Conservation (phyloP, 2,329 filamentous ascomycete species). For the Trichoderma pleuroti region DNA sequence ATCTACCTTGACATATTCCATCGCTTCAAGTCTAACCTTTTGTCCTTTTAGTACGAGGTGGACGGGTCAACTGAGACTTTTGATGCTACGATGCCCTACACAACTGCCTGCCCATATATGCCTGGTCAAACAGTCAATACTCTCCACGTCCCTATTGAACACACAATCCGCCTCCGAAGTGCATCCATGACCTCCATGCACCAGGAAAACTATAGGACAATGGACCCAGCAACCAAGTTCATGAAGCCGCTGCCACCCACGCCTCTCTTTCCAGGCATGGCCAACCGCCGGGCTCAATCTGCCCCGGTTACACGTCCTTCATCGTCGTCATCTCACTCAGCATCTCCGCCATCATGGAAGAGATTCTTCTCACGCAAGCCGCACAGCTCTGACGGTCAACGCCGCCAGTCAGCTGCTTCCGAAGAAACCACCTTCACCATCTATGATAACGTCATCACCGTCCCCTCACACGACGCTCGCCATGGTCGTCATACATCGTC, state of each 20-base stretch:
- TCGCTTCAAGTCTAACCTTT: neutral
- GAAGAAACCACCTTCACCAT: conserved; percentile 25
- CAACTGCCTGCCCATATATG: conserved; percentile 76
- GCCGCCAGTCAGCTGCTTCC: neutral
- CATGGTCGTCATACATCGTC: conserved; percentile 13
- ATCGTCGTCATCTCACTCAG: conserved; percentile 45
- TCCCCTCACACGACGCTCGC: conserved; percentile 23
- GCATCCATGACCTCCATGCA: conserved; percentile 61
- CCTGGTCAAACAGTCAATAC: conserved; percentile 87
- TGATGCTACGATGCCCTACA: conserved; percentile 68
- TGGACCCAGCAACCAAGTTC: conserved; percentile 75
- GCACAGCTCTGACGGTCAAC: conserved; percentile 29
- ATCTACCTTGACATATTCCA: neutral
- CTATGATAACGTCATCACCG: conserved; percentile 32
- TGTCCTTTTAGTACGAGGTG: conserved; percentile 67
- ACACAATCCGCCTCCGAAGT: conserved; percentile 56
- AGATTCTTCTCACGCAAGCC: conserved; percentile 48
- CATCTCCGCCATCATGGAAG: conserved; percentile 52
- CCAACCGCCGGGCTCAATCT: conserved; percentile 22
- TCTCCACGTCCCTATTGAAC: conserved; percentile 73
- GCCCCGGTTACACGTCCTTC: conserved; percentile 30
- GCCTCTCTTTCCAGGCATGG: neutral
- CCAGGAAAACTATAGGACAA: conserved; percentile 62
- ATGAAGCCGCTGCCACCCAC: conserved; percentile 57
- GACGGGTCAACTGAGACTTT: conserved; percentile 74